Conservation (phyloP, 345 rosid species). For the Sapria himalayana region DNA sequence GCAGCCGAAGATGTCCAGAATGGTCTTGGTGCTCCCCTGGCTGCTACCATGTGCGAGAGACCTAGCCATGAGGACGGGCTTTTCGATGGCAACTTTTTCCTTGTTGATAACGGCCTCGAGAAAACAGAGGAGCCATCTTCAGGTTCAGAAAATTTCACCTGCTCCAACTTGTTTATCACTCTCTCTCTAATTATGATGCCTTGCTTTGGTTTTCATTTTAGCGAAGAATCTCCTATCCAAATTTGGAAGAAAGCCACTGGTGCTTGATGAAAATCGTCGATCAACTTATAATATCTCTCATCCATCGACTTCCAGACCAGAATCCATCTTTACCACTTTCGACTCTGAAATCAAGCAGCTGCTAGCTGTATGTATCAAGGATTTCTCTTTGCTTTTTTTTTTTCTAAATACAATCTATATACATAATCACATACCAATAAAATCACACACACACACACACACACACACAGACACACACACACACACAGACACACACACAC, state of each 20-base stretch:
- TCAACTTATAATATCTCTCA: conserved; percentile 31
- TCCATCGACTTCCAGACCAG: conserved; percentile 25
- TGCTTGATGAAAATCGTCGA: conserved; percentile 44
- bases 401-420: no score
- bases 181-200: neutral
- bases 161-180: neutral
- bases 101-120: conserved; percentile 27
- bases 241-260: conserved; percentile 27
- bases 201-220: conserved; percentile 8
- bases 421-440: no score
- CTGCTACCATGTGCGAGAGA: conserved; percentile 29
- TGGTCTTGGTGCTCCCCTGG: conserved; percentile 19
- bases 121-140: conserved; percentile 52
- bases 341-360: conserved; percentile 68
- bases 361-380: conserved; percentile 39
- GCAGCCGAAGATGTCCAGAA: conserved; percentile 28
- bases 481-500: no score
- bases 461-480: no score
- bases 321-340: conserved; percentile 62
- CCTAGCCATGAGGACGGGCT: conserved; percentile 19
- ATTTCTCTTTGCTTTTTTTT: neutral
- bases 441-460: no score
- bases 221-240: conserved; percentile 37
- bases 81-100: conserved; percentile 25
- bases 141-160: conserved; percentile 19